These are phyloP conservation scores for Podospora pseudocomata DNA, from an alignment of 495 filamentous ascomycete species.

Conservation along the genomic window DNA sequence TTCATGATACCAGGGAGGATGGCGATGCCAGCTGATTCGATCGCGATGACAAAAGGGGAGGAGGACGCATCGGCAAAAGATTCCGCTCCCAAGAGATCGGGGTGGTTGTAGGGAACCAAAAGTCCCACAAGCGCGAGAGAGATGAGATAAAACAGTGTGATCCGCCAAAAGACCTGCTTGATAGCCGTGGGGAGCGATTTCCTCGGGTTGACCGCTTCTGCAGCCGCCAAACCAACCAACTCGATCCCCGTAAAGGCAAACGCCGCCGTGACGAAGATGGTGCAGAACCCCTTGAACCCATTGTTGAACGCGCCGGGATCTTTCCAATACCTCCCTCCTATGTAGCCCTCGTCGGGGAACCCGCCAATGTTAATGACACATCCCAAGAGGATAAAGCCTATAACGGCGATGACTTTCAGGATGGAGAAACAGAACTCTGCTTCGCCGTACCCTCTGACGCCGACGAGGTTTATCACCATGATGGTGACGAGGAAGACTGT, in stretches of 20 bases:
- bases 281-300: constrained; percentile 92
- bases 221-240: constrained; percentile 85
- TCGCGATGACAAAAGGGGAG: constrained; percentile 88
- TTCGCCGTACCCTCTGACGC: constrained; percentile 84
- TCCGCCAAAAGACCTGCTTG: constrained; percentile 96
- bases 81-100: constrained; percentile 52
- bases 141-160: constrained; percentile 81
- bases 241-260: constrained; percentile 93
- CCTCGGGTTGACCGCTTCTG: constrained; percentile 81
- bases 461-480: constrained; percentile 77
- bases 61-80: constrained; percentile 63
- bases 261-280: constrained; percentile 87
- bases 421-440: constrained; percentile 86
- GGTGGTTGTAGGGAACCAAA: constrained; percentile 66
- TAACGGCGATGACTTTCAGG: constrained; percentile 81
- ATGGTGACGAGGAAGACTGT: constrained; percentile 74
- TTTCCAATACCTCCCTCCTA: constrained; percentile 81
- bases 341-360: constrained; percentile 68
- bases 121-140: constrained; percentile 70
- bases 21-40: constrained; percentile 71
- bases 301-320: constrained; percentile 84
- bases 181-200: constrained; percentile 82
- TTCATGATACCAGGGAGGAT: constrained; percentile 84
- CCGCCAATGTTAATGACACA: constrained; percentile 79
- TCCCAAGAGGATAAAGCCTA: constrained; percentile 82